A percentile compares a stretch with the other conserved stretches of the same genome.
Conservation (phyloP, 139 green algal species). For the Zygnema circumcarinatum region DNA sequence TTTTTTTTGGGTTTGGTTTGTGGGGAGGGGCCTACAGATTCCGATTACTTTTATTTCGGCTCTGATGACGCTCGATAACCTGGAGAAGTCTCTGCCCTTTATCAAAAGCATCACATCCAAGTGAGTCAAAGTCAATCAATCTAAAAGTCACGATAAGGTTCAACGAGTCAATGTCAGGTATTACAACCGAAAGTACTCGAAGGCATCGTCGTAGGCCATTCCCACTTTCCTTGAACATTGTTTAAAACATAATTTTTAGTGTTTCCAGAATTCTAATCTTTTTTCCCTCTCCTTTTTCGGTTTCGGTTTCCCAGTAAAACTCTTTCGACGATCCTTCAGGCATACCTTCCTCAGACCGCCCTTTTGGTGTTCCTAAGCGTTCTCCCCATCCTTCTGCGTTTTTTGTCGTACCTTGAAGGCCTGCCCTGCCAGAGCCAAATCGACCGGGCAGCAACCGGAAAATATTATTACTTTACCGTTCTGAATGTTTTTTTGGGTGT, state of each 20-base stretch:
- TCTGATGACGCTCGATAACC: conserved; percentile 58
- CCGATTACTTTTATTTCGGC: conserved; percentile 52
- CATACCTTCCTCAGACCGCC: conserved; percentile 54
- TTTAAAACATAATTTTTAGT: too few relatives aligned
- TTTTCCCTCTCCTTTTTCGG: too few relatives aligned
- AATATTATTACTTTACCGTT: conserved; percentile 63
- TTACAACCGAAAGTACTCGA: too few relatives aligned
- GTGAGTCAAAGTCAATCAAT: conserved; percentile 30
- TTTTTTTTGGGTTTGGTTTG: neutral
- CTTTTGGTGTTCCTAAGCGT: conserved; percentile 57
- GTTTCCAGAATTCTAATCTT: too few relatives aligned
- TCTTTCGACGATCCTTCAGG: conserved; percentile 56
- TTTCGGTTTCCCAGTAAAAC: too few relatives aligned
- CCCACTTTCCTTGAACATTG: too few relatives aligned
- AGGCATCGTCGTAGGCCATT: too few relatives aligned
- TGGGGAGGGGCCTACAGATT: too few relatives aligned
- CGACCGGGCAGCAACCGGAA: conserved; percentile 28
- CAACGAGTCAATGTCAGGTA: too few relatives aligned
- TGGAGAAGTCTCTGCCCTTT: conserved; percentile 59
- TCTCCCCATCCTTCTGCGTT: conserved; percentile 40
- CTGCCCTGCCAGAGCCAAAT: conserved; percentile 27
- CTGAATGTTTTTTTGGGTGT: conserved; percentile 62
- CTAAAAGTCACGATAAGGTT: too few relatives aligned
- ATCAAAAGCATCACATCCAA: conserved; percentile 50
- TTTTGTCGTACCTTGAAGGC: conserved; percentile 52